Percentiles rank a stretch among this genome's conserved stretches.
These are phyloP conservation scores for Fraxinus platypoda DNA, from an alignment of 305 asterid genomes.

Conservation along the genomic window DNA sequence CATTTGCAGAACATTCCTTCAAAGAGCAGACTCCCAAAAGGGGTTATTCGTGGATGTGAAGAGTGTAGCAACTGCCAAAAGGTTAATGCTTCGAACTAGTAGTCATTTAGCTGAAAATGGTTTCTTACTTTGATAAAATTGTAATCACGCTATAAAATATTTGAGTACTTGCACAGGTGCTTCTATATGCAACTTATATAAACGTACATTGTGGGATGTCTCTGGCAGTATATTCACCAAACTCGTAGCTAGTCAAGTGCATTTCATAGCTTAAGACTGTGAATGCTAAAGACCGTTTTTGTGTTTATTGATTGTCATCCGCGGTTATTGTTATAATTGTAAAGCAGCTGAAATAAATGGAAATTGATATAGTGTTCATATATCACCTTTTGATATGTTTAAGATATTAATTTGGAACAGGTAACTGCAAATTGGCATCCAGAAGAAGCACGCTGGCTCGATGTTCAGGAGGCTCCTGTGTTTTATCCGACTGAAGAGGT, in stretches of 20 bases:
- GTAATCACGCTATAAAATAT: neutral
- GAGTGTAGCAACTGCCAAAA: slow-evolving; percentile 59
- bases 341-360: slow-evolving; percentile 4
- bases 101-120: neutral
- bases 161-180: neutral
- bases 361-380: neutral
- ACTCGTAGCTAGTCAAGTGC: slow-evolving; percentile 5
- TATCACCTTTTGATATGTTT: slow-evolving; percentile 12
- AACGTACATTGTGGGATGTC: neutral
- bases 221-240: slow-evolving; percentile 4
- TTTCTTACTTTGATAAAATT: neutral
- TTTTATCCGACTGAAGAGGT: slow-evolving; percentile 92
- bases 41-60: slow-evolving; percentile 73
- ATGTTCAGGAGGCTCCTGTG: slow-evolving; percentile 75
- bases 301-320: neutral
- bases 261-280: slow-evolving; percentile 3
- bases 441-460: slow-evolving; percentile 70
- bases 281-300: neutral
- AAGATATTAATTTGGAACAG: slow-evolving; percentile 48
- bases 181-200: slow-evolving; percentile 5
- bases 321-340: slow-evolving; percentile 8
- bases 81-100: slow-evolving; percentile 36
- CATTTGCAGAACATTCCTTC: slow-evolving; percentile 36
- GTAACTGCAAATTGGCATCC: slow-evolving; percentile 86
- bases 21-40: slow-evolving; percentile 53